phyloP scores from a whole-genome alignment of 179 eudicot genomes.

The Silene coronaria region DNA sequence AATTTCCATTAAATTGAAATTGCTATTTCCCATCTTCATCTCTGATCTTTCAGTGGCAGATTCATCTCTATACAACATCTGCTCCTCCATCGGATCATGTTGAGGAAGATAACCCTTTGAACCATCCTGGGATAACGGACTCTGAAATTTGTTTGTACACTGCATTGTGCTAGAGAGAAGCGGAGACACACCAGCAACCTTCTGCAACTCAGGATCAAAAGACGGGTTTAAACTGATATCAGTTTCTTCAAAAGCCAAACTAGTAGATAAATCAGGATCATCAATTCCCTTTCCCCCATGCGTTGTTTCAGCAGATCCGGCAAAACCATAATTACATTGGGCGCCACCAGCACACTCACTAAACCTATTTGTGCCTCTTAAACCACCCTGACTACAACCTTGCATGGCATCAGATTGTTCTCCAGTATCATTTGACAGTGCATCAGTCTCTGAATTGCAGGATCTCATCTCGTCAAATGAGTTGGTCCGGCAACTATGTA shows the following conservation, averaged over 20 bases:
- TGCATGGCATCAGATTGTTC: constrained; percentile 19
- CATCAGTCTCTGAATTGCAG: constrained; percentile 23
- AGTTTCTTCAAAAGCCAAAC: constrained; percentile 25
- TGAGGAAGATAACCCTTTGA: constrained; percentile 18
- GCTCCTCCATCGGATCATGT: constrained; percentile 26
- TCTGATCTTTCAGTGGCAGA: constrained; percentile 26
- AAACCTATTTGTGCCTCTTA: constrained; percentile 18
- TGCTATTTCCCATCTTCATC: constrained; percentile 25
- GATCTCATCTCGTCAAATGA: constrained; percentile 29
- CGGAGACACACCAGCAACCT: constrained; percentile 19
- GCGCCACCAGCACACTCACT: constrained; percentile 16
- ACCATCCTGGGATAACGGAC: constrained; percentile 21
- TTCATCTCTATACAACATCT: constrained; percentile 29
- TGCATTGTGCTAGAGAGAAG: constrained; percentile 13
- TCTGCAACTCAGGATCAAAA: constrained; percentile 28
- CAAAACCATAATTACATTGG: constrained; percentile 22
- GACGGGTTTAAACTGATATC: constrained; percentile 28
- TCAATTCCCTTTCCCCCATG: constrained; percentile 21
- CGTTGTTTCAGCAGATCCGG: constrained; percentile 12
- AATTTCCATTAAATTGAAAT: constrained; percentile 31
- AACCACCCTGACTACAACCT: constrained; percentile 23
- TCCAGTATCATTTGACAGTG: constrained; percentile 17
- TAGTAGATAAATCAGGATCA: constrained; percentile 28
- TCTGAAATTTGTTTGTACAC: constrained; percentile 22
- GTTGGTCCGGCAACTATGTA: constrained; percentile 17